Conservation (phyloP, 345 rosid genomes). For the Salix brachista region DNA sequence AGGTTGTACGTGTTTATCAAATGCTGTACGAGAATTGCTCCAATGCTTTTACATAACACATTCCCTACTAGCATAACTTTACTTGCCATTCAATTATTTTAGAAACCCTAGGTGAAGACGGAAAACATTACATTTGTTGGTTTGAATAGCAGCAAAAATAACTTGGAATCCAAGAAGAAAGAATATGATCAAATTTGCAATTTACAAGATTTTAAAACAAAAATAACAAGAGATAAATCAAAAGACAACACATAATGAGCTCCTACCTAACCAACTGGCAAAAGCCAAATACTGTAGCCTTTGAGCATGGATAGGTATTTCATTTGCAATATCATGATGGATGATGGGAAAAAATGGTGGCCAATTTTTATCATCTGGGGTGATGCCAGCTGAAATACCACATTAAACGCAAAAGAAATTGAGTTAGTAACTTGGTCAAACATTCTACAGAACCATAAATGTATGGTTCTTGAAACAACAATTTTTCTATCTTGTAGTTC, state of each 20-base stretch:
- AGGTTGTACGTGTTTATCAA: not conserved
- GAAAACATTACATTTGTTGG: not conserved
- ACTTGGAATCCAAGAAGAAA: not conserved
- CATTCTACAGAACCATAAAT: not conserved
- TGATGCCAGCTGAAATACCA: conserved; percentile 63
- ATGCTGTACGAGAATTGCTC: not conserved
- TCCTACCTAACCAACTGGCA: conserved; percentile 95
- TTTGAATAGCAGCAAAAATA: not conserved
- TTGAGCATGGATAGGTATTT: conserved; percentile 93
- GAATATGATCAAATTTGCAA: not conserved
- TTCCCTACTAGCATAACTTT: not conserved
- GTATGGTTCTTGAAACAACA: not conserved
- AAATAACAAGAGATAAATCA: not conserved
- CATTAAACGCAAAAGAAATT: not conserved
- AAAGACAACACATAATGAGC: not conserved
- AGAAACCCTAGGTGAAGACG: not conserved
- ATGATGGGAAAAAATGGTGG: conserved; percentile 94
- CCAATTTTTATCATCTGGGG: conserved; percentile 75
- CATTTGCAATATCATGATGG: conserved; percentile 94
- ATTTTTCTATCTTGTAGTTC: not conserved
- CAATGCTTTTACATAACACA: not conserved
- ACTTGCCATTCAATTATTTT: not conserved
- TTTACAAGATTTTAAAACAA: not conserved
- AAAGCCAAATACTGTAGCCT: conserved; percentile 94
- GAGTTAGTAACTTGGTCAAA: not conserved